Conservation (phyloP, 139 green algal species). For the Raphidocelis subcapitata region DNA sequence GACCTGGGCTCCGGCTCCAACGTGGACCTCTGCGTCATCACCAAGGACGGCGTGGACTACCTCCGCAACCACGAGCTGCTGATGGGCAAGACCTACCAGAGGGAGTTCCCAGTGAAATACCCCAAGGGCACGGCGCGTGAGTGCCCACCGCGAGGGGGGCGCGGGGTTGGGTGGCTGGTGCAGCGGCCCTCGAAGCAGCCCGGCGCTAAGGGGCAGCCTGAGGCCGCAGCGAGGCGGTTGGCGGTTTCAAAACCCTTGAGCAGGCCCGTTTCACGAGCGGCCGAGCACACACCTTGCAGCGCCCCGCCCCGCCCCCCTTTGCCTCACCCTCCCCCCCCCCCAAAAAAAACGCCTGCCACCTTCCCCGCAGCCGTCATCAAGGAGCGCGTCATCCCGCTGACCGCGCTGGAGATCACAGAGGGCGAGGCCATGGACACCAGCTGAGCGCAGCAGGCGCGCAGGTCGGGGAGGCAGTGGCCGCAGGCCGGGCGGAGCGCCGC, state of each 20-base stretch:
- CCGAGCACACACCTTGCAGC: no score
- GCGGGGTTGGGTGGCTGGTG: not conserved
- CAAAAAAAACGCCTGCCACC: no score
- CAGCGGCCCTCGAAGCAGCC: not conserved
- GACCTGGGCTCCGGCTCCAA: conserved; percentile 97
- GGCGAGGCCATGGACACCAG: not conserved
- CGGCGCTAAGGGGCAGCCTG: not conserved
- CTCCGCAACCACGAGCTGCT: conserved; percentile 90
- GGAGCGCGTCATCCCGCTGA: no score
- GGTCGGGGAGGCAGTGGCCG: not conserved
- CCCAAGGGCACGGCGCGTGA: conserved; percentile 67
- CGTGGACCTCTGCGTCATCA: conserved; percentile 97
- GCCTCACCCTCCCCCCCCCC: not conserved
- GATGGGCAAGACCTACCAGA: conserved; percentile 84
- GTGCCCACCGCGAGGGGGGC: conserved; percentile 2
- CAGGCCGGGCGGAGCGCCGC: not conserved
- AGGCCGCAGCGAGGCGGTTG: not conserved
- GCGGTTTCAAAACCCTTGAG: no score
- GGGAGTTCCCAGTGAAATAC: conserved; percentile 76
- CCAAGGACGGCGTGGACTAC: conserved; percentile 83
- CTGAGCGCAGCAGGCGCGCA: not conserved
- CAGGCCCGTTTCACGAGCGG: no score
- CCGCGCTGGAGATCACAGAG: not conserved
- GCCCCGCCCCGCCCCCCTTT: not conserved
- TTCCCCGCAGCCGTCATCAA: conserved; percentile 28